These are phyloP conservation scores for Acanthamoeba lenticulata DNA, from an alignment of 208 protist species.

Conservation along the genomic window DNA sequence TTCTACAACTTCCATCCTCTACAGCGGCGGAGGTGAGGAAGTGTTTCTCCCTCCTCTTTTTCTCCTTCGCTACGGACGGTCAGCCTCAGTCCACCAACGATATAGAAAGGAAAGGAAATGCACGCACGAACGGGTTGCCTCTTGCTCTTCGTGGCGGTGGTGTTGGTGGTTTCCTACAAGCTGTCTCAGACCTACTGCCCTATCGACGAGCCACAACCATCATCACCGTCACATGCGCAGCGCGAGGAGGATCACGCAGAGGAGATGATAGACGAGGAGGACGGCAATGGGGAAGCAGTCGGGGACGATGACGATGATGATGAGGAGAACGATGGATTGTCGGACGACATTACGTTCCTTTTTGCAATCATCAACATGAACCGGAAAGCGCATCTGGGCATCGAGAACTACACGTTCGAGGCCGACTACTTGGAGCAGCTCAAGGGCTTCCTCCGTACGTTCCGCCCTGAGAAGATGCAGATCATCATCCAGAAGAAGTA, in stretches of 20 bases:
- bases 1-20: too few relatives aligned
- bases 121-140: not conserved
- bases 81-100: too few relatives aligned
- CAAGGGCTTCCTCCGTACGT: not conserved
- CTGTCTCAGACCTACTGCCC: not conserved
- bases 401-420: constrained; percentile 65
- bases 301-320: not conserved
- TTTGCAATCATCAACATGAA: constrained; percentile 64
- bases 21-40: not conserved
- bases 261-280: not conserved
- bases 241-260: not conserved
- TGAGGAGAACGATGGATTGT: not conserved
- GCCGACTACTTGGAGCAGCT: constrained; percentile 16
- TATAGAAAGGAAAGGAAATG: not conserved
- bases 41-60: not conserved
- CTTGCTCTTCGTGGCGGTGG: not conserved
- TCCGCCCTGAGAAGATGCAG: not conserved
- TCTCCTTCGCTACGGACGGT: too few relatives aligned
- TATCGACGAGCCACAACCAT: not conserved
- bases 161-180: not conserved
- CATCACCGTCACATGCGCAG: not conserved
- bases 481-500: constrained; percentile 57
- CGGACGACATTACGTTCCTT: constrained; percentile 32
- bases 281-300: not conserved
- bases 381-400: constrained; percentile 15